Conservation (phyloP, 805 yeast genomes). For the Pichia scutulata region DNA sequence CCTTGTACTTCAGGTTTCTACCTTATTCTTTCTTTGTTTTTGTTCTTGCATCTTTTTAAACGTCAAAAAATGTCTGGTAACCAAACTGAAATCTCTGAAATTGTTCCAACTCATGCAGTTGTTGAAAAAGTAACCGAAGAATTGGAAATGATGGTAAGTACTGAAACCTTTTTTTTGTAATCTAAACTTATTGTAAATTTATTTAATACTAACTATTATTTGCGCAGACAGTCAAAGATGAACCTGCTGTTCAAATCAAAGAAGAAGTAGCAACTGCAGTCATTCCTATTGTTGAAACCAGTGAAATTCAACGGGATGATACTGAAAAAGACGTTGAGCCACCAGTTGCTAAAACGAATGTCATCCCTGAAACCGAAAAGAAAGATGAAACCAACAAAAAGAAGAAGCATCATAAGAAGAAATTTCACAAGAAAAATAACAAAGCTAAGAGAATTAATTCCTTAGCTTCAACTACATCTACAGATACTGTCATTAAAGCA, state of each 20-base stretch:
- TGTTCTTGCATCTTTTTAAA: too few relatives aligned
- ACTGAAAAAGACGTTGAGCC: neutral
- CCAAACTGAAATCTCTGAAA: neutral
- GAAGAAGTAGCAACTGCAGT: too few relatives aligned
- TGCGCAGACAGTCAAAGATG: neutral
- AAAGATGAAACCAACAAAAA: neutral
- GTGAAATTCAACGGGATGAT: too few relatives aligned
- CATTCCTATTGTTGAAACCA: neutral
- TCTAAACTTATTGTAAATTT: neutral
- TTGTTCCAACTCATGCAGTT: neutral
- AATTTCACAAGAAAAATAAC: neutral
- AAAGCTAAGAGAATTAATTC: neutral
- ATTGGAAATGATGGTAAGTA: constrained; percentile 1
- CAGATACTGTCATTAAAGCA: neutral
- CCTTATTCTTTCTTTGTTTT: neutral
- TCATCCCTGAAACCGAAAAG: neutral
- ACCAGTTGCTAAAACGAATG: neutral
- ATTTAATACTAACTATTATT: neutral
- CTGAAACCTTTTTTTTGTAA: neutral
- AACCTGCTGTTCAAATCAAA: too few relatives aligned
- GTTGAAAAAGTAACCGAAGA: constrained; percentile 5
- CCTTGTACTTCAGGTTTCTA: neutral
- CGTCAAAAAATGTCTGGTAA: neutral
- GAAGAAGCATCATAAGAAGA: neutral
- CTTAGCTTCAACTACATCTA: neutral